A percentile compares a stretch with the other conserved stretches of the same genome.
Evolutionary conservation across 768 basidiomycete genomes (phyloP).

Genomic region (Agaricus blazei): DNA sequence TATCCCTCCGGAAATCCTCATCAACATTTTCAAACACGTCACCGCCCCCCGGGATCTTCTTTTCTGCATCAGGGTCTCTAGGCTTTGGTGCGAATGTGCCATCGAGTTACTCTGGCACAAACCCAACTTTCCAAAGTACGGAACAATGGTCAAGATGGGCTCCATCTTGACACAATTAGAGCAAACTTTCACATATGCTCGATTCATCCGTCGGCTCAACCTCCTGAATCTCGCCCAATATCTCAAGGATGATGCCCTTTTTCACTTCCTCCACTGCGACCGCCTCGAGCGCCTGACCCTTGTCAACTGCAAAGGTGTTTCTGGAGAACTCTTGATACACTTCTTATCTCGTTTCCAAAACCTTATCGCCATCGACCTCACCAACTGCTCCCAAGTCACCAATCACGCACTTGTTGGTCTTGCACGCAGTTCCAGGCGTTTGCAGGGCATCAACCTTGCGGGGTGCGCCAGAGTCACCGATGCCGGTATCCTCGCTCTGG

Average conservation of each 20-base stretch:
- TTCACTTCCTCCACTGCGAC: slow-evolving; percentile 66
- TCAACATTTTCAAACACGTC: slow-evolving; percentile 86
- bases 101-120: slow-evolving; percentile 95
- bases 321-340: slow-evolving; percentile 54
- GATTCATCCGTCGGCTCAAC: slow-evolving; percentile 88
- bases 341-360: slow-evolving; percentile 70
- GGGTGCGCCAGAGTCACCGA: slow-evolving; percentile 83
- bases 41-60: slow-evolving; percentile 71
- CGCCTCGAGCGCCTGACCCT: slow-evolving; percentile 87
- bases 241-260: slow-evolving; percentile 72
- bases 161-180: slow-evolving; percentile 56
- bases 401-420: slow-evolving; percentile 71
- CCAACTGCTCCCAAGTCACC: slow-evolving; percentile 61
- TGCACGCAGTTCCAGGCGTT: slow-evolving; percentile 59
- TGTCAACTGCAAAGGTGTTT: slow-evolving; percentile 68
- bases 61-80: slow-evolving; percentile 72
- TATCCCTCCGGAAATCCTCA: slow-evolving; percentile 88
- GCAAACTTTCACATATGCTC: slow-evolving; percentile 82
- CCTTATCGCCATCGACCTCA: slow-evolving; percentile 83
- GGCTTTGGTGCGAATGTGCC: slow-evolving; percentile 93
- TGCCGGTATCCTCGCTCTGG: slow-evolving; percentile 69
- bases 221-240: slow-evolving; percentile 66
- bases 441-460: slow-evolving; percentile 91
- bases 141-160: slow-evolving; percentile 76
- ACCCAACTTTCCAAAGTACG: slow-evolving; percentile 65